These are phyloP conservation scores for Cercospora berteroae DNA, from an alignment of 2,329 filamentous ascomycete species.

Conservation along the genomic window DNA sequence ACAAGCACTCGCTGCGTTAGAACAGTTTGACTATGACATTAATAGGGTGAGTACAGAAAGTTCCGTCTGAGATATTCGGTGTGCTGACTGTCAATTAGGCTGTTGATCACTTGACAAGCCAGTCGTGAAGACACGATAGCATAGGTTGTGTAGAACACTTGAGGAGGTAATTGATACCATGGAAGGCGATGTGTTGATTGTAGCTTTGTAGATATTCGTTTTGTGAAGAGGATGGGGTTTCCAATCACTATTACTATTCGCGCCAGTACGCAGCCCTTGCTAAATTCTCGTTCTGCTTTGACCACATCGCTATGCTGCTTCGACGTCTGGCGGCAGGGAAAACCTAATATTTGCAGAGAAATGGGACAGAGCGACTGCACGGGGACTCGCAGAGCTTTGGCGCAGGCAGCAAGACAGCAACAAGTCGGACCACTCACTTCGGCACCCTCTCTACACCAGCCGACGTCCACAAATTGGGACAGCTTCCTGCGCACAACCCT, in stretches of 20 bases:
- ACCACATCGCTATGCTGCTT: background rate
- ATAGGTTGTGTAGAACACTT: background rate
- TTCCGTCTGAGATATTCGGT: background rate
- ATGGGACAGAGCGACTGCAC: background rate
- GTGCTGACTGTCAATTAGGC: constrained; percentile 15
- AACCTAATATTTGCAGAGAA: background rate
- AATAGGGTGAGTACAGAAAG: constrained; percentile 68
- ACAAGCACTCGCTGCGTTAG: constrained; percentile 74
- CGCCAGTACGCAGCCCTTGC: background rate
- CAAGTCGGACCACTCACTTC: background rate
- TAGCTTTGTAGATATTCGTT: background rate
- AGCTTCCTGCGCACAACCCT: background rate
- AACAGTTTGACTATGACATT: constrained; percentile 94
- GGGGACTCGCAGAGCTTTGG: background rate
- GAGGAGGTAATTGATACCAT: background rate
- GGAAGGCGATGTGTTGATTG: background rate
- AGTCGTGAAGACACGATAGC: background rate
- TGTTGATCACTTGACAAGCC: constrained; percentile 27
- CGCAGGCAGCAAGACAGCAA: background rate
- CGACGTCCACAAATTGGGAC: background rate
- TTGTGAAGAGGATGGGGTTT: background rate
- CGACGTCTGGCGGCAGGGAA: background rate
- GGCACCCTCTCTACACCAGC: background rate
- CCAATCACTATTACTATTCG: background rate
- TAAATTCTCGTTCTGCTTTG: too few relatives aligned